Conservation (phyloP, 2,329 filamentous ascomycete species). For the Ophioceras dolichostomum region DNA sequence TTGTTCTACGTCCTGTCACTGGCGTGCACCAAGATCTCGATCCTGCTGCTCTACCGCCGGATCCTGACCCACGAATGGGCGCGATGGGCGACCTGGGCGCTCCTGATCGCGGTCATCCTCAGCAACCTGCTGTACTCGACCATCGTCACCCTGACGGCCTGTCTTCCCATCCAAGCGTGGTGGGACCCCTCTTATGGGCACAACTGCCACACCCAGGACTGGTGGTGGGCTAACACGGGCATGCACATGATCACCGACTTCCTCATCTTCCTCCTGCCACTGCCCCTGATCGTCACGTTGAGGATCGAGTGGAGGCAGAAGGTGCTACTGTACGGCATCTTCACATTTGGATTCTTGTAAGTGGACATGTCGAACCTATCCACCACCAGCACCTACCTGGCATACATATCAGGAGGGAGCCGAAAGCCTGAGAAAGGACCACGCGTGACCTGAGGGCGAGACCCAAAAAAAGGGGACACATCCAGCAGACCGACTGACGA, state of each 20-base stretch:
- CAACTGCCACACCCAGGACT: slow-evolving; percentile 2
- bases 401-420: too few relatives aligned
- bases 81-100: slow-evolving; percentile 13
- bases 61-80: slow-evolving; percentile 14
- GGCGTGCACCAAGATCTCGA: slow-evolving; percentile 13
- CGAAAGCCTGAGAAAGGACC: too few relatives aligned
- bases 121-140: slow-evolving; percentile 13
- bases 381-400: too few relatives aligned
- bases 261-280: slow-evolving; percentile 2
- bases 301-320: slow-evolving; percentile 1
- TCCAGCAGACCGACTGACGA: too few relatives aligned
- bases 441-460: too few relatives aligned
- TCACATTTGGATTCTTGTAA: slow-evolving; percentile 27
- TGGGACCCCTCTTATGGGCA: slow-evolving; percentile 11
- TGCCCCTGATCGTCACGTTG: slow-evolving; percentile 1
- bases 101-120: slow-evolving; percentile 12
- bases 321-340: slow-evolving; percentile 12
- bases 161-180: slow-evolving; percentile 14
- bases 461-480: too few relatives aligned
- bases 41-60: slow-evolving; percentile 14
- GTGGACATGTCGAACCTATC: too few relatives aligned
- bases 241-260: slow-evolving; percentile 53
- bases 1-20: slow-evolving; percentile 13
- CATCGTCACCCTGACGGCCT: slow-evolving; percentile 13
- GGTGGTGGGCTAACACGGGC: not conserved